phyloP scores from a whole-genome alignment of 257 asterid species.

The Nicotiana knightiana region DNA sequence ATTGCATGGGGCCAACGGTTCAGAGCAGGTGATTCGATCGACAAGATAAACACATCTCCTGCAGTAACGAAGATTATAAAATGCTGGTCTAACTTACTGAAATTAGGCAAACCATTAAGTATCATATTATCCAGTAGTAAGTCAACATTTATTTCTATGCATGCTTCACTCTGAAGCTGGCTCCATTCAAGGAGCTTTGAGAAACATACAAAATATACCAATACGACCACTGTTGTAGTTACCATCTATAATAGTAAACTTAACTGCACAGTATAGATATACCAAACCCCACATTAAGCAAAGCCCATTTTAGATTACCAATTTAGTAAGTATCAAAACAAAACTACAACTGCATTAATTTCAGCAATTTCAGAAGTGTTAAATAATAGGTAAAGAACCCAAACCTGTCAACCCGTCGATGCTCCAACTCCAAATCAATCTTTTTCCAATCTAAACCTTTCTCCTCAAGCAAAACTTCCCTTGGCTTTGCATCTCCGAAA shows the following conservation, averaged over 20 bases:
- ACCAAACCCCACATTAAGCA: not conserved
- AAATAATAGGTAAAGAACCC: conserved; percentile 5
- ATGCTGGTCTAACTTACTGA: not conserved
- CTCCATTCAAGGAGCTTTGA: not conserved
- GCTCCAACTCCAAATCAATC: conserved; percentile 85
- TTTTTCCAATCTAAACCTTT: conserved; percentile 96
- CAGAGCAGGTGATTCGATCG: not conserved
- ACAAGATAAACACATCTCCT: not conserved
- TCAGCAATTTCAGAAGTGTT: not conserved
- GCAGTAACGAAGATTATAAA: not conserved
- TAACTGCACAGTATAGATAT: not conserved
- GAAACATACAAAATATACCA: not conserved
- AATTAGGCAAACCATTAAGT: not conserved
- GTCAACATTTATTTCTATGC: not conserved
- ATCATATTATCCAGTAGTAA: not conserved
- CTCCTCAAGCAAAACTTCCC: conserved; percentile 90
- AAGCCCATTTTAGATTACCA: not conserved
- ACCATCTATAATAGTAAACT: not conserved
- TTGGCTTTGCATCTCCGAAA: conserved; percentile 93
- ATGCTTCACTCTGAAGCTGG: not conserved
- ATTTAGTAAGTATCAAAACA: not conserved
- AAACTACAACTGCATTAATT: not conserved
- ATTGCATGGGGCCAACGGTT: not conserved
- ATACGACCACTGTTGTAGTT: not conserved
- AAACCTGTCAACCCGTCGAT: conserved; percentile 71